Conservation (phyloP, 305 asterid species). For the Ajuga reptans region DNA sequence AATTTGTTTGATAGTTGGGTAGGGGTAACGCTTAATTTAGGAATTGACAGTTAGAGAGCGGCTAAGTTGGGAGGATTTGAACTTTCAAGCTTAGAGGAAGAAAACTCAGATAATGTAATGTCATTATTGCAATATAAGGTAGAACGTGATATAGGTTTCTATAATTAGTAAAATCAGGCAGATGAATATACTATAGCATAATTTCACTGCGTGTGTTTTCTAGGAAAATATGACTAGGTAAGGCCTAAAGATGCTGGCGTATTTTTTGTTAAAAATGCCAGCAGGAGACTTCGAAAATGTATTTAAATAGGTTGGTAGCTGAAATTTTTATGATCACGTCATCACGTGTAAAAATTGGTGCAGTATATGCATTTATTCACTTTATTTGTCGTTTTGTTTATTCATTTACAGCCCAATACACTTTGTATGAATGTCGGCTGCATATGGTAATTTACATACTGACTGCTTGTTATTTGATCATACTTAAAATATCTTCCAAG, state of each 20-base stretch:
- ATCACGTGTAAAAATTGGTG: background rate
- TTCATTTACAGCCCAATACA: background rate
- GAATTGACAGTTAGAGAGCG: background rate
- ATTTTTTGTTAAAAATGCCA: background rate
- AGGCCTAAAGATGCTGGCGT: background rate
- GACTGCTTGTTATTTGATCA: background rate
- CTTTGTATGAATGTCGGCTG: background rate
- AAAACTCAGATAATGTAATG: background rate
- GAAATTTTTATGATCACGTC: background rate
- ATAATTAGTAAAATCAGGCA: background rate
- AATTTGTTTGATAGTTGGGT: background rate
- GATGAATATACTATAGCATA: background rate
- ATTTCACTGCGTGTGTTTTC: background rate
- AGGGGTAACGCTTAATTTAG: background rate
- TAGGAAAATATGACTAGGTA: background rate
- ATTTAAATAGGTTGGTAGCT: background rate
- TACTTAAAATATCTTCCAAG: background rate
- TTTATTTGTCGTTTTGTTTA: background rate
- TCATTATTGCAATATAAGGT: background rate
- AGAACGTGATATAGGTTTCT: background rate
- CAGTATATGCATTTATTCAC: background rate
- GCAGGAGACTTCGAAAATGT: background rate
- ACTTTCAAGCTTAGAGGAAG: background rate
- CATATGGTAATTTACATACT: background rate
- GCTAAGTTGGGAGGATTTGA: background rate